Evolutionary conservation across 2,329 filamentous ascomycete genomes (phyloP).

Genomic region (Diaporthe sp.): DNA sequence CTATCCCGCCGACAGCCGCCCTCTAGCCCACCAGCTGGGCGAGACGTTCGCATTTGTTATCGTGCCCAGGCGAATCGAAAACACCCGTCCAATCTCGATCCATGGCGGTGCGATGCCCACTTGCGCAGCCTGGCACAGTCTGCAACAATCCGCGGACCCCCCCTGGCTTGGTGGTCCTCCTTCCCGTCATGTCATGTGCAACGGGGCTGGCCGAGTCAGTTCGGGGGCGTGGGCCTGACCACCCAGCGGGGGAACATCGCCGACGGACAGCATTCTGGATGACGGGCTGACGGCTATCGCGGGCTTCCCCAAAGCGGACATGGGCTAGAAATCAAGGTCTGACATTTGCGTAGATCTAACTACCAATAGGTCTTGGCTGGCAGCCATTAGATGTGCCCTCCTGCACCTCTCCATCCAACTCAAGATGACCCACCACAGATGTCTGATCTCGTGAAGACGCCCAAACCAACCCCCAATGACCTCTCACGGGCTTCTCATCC

Average conservation of each 20-base stretch:
- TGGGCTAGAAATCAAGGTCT: constrained; percentile 27
- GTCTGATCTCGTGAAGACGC: constrained; percentile 21
- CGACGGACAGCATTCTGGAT: constrained; percentile 2
- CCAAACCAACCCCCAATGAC: neutral
- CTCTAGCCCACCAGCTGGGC: constrained; percentile 23
- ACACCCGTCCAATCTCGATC: constrained; percentile 9
- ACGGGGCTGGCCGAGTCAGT: constrained; percentile 22
- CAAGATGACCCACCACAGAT: constrained; percentile 14
- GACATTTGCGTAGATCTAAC: constrained; percentile 35
- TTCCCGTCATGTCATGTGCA: constrained; percentile 7
- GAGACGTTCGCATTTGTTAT: constrained; percentile 31
- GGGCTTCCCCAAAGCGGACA: constrained; percentile 27
- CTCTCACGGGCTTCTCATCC: constrained; percentile 47
- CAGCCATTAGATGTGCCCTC: constrained; percentile 27
- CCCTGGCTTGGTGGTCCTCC: neutral
- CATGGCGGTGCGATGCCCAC: constrained; percentile 1
- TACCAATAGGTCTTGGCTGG: constrained; percentile 27
- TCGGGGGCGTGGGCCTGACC: constrained; percentile 23
- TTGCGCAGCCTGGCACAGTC: constrained; percentile 35
- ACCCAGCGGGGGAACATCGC: neutral
- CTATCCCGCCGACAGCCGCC: constrained; percentile 41
- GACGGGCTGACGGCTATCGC: constrained; percentile 28
- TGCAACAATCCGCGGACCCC: constrained; percentile 36
- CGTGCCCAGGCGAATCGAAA: constrained; percentile 36
- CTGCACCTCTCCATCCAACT: constrained; percentile 28